Conservation (phyloP, 1,139 yeast species). For the Taphrina communis region DNA sequence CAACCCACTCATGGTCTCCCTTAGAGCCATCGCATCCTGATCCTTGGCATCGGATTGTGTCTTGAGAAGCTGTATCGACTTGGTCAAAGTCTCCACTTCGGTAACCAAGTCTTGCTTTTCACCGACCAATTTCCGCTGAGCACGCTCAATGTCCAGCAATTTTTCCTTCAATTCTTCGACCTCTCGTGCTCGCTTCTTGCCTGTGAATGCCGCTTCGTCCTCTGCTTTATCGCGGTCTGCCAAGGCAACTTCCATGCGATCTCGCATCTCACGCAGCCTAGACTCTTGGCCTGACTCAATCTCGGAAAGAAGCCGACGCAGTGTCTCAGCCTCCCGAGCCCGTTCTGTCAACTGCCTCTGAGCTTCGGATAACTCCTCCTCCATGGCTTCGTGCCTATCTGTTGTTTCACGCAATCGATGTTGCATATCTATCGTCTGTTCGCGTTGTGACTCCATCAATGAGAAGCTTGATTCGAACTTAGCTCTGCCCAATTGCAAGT, state of each 20-base stretch:
- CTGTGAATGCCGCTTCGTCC: slow-evolving; percentile 58
- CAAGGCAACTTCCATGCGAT: slow-evolving; percentile 54
- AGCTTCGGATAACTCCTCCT: slow-evolving; percentile 79
- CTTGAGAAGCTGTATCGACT: slow-evolving; percentile 47
- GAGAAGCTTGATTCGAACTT: slow-evolving; percentile 64
- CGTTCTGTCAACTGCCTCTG: slow-evolving; percentile 77
- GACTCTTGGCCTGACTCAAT: slow-evolving; percentile 64
- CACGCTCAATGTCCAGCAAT: slow-evolving; percentile 50
- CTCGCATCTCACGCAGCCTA: slow-evolving; percentile 58
- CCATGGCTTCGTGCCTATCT: slow-evolving; percentile 67
- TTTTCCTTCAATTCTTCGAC: slow-evolving; percentile 53
- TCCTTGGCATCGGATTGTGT: slow-evolving; percentile 42
- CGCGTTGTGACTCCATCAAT: slow-evolving; percentile 65
- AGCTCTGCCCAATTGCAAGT: slow-evolving; percentile 57
- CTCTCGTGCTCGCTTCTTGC: slow-evolving; percentile 61
- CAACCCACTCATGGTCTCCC: slow-evolving; percentile 46
- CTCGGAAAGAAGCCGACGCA: slow-evolving; percentile 71
- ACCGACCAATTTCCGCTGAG: slow-evolving; percentile 49
- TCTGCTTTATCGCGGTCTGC: slow-evolving; percentile 70
- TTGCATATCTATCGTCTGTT: slow-evolving; percentile 77
- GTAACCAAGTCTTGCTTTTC: slow-evolving; percentile 48
- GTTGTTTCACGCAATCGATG: slow-evolving; percentile 71
- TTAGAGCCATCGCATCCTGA: slow-evolving; percentile 43
- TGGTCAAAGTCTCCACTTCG: slow-evolving; percentile 47
- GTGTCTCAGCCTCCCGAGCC: slow-evolving; percentile 73